Base-by-base conservation (phyloP, 1,284 basidiomycete genomes). In the Trichosporon coremiiforme region DNA sequence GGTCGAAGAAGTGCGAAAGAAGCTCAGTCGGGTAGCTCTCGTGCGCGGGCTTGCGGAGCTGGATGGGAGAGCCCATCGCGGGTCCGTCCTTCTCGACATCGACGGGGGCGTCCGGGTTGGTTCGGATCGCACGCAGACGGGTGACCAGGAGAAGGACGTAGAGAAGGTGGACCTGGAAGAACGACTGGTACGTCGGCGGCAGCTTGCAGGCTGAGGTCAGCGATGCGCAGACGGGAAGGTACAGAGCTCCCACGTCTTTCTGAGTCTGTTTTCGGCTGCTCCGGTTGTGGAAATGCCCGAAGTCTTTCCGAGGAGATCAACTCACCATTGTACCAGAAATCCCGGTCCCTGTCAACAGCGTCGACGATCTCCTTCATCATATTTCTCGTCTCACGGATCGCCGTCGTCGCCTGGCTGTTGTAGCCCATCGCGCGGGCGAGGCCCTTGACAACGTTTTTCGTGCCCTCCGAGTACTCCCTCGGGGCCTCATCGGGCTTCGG, bases 1-100 rank as follows among this genome's bases (percentile, higher is more conserved):
- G 94, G 75, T 95, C 87, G 86, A 99, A 99, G 85, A 96, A 97
- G 84, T 98, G 94, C 83, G 96, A 94, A 74, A 98, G 87, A 68
- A 98, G 86, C 64, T 90, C 93, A 50, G 75, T 74, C 47, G 77
- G 77, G 75, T 83, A 82, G 6, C 71, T 67, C 41, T 79, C 76
- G 67, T 80, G 77, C 47, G 74, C 64, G n/a, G 79, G 74, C 64
- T 76, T 77, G 60, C 66, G 35, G 53, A 70, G 36, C 2, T 73
- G 65, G 1, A 78, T 75, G 66, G 80, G 78, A 25, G 79, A 77
- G 22, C 78, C 74, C 10, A 75, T 72, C 84, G 84, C 90, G n/a
- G 29, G 29, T 33, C 57, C 57, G 15, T 31, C 29, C 29, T 62
- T 33, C 29, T 62, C 57, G 31, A 35, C 31, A 35, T 62, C 57